phyloP scores from a whole-genome alignment of 345 rosid genomes.

The Adansonia digitata region DNA sequence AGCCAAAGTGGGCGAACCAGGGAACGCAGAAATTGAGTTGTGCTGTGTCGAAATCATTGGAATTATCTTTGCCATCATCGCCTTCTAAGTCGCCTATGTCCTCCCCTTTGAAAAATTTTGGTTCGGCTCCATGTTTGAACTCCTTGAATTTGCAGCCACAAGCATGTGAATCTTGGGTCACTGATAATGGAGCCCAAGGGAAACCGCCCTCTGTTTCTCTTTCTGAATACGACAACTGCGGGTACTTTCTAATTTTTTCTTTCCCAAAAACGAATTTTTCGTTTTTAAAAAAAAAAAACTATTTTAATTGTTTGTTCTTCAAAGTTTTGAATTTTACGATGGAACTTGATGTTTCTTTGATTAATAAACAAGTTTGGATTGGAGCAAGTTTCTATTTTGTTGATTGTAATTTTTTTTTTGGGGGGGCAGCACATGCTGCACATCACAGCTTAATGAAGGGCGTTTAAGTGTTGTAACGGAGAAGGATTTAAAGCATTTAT shows the following conservation, averaged over 20 bases:
- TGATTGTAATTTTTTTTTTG: constrained; percentile 12
- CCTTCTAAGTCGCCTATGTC: constrained; percentile 23
- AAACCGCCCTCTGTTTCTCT: constrained; percentile 24
- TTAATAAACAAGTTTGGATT: too few relatives aligned
- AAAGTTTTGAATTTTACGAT: neutral
- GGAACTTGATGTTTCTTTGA: neutral
- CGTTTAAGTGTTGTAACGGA: constrained; percentile 43
- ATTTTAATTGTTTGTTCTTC: constrained; percentile 4
- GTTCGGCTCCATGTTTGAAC: constrained; percentile 38
- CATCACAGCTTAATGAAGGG: constrained; percentile 29
- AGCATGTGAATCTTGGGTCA: constrained; percentile 25
- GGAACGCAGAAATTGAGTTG: constrained; percentile 18
- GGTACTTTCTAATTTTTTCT: constrained; percentile 17
- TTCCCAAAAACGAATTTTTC: neutral
- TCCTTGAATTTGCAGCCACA: constrained; percentile 26
- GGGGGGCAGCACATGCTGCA: constrained; percentile 19
- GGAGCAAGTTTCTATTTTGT: neutral
- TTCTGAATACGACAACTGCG: constrained; percentile 27
- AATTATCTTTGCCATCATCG: constrained; percentile 31
- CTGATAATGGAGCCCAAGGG: constrained; percentile 13
- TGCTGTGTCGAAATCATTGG: constrained; percentile 32
- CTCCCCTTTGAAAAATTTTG: constrained; percentile 36
- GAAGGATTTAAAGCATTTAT: constrained; percentile 57
- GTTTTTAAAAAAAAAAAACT: too few relatives aligned
- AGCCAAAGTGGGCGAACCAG: constrained; percentile 44